Evolutionary conservation across 768 basidiomycete species (phyloP), one percentile per base, ranked within the genome.

Genomic region (Boletus subparvulus): DNA sequence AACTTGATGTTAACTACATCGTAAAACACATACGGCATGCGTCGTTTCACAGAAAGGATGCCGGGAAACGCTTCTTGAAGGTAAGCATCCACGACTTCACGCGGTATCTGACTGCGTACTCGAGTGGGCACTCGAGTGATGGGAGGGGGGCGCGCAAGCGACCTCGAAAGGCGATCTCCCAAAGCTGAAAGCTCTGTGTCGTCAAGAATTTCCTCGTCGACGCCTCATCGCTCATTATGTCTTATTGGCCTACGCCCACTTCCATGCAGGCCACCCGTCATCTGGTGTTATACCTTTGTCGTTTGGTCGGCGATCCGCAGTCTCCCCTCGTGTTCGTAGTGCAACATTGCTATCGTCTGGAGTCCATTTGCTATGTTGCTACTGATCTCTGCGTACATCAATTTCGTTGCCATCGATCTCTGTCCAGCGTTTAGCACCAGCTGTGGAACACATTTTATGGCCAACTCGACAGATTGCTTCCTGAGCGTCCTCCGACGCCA

Each of bases 1-100:
- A 90, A 88, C 66, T 72, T 95, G 93, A n/a, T n/a, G n/a, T n/a
- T n/a, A n/a, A n/a, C n/a, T n/a, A n/a, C 67, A 77, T 95, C 55
- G 77, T 94, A 51, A 81, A 87, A 63, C 83, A 87, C 4, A 69
- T 87, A 47, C 78, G 78, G 47, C 88, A 93, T 57, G 84, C 90
- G 49, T 84, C 84, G 30, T 87, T 97, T 69, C 85, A 83, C 77
- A 89, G 88, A 75, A 48, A 26, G 26, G 3, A 26, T 26, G 26
- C 26, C 5, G 26, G 26, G 5, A 26, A 26, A 26, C 26, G 26
- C 26, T 26, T 26, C 26, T 26, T 26, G 26, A 26, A 26, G 26
- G 26, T 26, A 26, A 26, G 26, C 26, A 26, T 26, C 3, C 5
- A 3, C 26, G 26, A 26, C 26, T 26, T 26, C 26, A 26, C 26